phyloP scores from a whole-genome alignment of 2,329 filamentous ascomycete genomes.

The Botrytis cinerea region DNA sequence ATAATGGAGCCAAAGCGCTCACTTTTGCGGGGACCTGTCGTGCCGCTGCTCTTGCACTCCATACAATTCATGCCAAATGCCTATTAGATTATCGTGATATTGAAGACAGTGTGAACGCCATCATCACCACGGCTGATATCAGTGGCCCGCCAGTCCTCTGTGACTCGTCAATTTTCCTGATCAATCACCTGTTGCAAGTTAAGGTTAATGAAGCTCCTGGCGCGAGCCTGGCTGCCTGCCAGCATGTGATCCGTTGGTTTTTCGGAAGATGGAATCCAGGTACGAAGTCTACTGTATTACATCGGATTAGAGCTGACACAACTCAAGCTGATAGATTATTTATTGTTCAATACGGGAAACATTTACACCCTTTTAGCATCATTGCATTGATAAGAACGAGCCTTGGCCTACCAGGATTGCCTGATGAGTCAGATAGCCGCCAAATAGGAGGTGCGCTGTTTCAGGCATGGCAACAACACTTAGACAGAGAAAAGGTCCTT shows the following conservation, averaged over 20 bases:
- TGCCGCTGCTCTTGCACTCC: slow-evolving; percentile 70
- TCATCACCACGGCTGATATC: slow-evolving; percentile 75
- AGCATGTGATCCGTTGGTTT: slow-evolving; percentile 78
- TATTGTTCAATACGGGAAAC: slow-evolving; percentile 63
- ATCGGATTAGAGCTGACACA: slow-evolving; percentile 20
- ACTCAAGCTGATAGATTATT: slow-evolving; percentile 65
- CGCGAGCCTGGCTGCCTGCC: slow-evolving; percentile 65
- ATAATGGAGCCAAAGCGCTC: slow-evolving; percentile 68
- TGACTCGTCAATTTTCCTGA: slow-evolving; percentile 76
- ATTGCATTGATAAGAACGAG: slow-evolving; percentile 69
- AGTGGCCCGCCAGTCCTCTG: slow-evolving; percentile 76
- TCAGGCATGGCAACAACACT: slow-evolving; percentile 40
- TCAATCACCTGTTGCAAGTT: slow-evolving; percentile 67
- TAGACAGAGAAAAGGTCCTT: slow-evolving; percentile 48
- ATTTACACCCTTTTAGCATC: slow-evolving; percentile 66
- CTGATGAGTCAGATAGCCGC: slow-evolving; percentile 17
- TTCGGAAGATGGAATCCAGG: slow-evolving; percentile 80
- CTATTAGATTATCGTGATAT: slow-evolving; percentile 69
- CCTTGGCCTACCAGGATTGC: slow-evolving; percentile 52
- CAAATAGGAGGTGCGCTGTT: slow-evolving; percentile 37
- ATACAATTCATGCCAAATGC: slow-evolving; percentile 63
- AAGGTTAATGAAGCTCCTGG: slow-evolving; percentile 69
- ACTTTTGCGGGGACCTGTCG: slow-evolving; percentile 72
- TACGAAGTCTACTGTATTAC: slow-evolving; percentile 47
- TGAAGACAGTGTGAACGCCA: slow-evolving; percentile 68